Conservation (phyloP, 306 rosid species). For the Trifolium dubium region DNA sequence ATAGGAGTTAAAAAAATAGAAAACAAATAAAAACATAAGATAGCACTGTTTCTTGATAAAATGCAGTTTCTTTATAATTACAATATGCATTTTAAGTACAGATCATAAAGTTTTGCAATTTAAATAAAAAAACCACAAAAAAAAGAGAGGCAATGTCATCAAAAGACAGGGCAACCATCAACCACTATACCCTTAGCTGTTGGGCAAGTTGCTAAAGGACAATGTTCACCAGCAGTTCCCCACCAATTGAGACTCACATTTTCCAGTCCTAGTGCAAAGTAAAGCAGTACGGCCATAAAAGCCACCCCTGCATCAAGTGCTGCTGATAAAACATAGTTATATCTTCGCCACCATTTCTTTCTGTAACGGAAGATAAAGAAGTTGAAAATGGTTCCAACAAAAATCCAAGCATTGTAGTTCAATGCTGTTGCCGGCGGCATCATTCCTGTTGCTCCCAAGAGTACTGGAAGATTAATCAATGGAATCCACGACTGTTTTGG, state of each 20-base stretch:
- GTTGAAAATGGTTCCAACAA: slow-evolving; percentile 72
- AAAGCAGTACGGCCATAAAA: slow-evolving; percentile 70
- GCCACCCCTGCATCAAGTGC: slow-evolving; percentile 86
- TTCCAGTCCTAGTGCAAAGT: slow-evolving; percentile 59
- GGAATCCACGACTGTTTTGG: slow-evolving; percentile 75
- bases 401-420: slow-evolving; percentile 74
- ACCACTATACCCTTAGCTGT: slow-evolving; percentile 65
- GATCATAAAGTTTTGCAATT: not conserved
- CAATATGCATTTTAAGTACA: not conserved
- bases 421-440: slow-evolving; percentile 79
- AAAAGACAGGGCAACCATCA: slow-evolving; percentile 62
- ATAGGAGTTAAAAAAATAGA: too few relatives aligned
- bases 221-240: slow-evolving; percentile 78
- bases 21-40: not conserved
- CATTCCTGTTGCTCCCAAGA: slow-evolving; percentile 70
- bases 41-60: slow-evolving; percentile 1
- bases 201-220: slow-evolving; percentile 69
- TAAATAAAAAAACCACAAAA: not conserved
- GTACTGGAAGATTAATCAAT: slow-evolving; percentile 77
- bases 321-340: slow-evolving; percentile 78
- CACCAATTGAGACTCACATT: slow-evolving; percentile 66
- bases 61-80: not conserved
- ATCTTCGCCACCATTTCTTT: slow-evolving; percentile 84
- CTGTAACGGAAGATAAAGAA: slow-evolving; percentile 67
- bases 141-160: slow-evolving; percentile 3